Conservation (phyloP, 345 rosid genomes). For the Bruguiera gymnorhiza region DNA sequence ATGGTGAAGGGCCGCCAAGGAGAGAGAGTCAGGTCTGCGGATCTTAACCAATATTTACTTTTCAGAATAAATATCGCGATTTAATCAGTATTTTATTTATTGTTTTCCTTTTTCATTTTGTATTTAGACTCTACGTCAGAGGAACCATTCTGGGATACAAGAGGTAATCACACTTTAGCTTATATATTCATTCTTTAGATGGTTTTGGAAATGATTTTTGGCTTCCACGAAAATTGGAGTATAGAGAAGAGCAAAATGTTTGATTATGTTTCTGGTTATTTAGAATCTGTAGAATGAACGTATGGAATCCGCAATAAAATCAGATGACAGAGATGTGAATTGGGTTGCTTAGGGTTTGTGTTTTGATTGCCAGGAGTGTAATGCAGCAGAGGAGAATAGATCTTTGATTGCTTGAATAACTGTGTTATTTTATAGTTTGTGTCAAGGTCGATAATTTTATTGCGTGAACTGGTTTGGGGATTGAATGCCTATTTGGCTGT, state of each 20-base stretch:
- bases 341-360: too few species aligned
- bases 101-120: neutral
- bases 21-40: conserved; percentile 74
- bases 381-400: too few species aligned
- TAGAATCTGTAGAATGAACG: too few species aligned
- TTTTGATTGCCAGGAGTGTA: too few species aligned
- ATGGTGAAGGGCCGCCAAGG: conserved; percentile 95
- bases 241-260: too few species aligned
- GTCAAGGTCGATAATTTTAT: neutral
- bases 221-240: too few species aligned
- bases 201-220: neutral
- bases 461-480: neutral
- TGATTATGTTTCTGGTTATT: too few species aligned
- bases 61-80: neutral
- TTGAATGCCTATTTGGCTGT: conserved; percentile 7
- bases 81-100: neutral
- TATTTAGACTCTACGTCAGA: conserved; percentile 68
- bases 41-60: neutral
- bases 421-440: neutral
- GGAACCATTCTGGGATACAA: conserved; percentile 88
- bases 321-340: too few species aligned
- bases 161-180: conserved; percentile 37
- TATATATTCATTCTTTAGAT: neutral
- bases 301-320: too few species aligned
- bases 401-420: too few species aligned